A percentile compares a stretch with the other conserved stretches of the same genome.
Evolutionary conservation across 352 stramenopile genomes (phyloP).

Genomic region (Globisporangium abappressorium): DNA sequence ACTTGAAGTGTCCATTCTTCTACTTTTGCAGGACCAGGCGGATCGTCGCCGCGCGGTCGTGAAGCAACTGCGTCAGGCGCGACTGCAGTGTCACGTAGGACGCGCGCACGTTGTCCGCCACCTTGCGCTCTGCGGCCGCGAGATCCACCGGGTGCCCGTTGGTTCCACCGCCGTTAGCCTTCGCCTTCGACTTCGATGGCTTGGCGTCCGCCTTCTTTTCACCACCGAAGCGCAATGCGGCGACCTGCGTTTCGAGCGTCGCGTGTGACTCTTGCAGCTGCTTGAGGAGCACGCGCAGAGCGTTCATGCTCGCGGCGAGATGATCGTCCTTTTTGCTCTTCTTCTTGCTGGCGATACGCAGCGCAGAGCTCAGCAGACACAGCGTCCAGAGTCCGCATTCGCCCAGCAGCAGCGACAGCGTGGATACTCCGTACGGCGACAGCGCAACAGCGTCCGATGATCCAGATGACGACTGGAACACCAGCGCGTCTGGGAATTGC

Average conservation of each 20-base stretch:
- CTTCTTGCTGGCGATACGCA: slow-evolving; percentile 52
- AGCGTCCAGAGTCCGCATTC: slow-evolving; percentile 60
- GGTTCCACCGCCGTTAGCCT: neutral
- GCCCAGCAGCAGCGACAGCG: slow-evolving; percentile 48
- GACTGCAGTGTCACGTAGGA: slow-evolving; percentile 38
- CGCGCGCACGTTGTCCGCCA: slow-evolving; percentile 32
- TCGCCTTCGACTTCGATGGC: neutral
- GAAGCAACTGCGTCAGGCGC: slow-evolving; percentile 32
- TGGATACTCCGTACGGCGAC: slow-evolving; percentile 51
- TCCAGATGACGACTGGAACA: slow-evolving; percentile 10
- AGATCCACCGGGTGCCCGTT: slow-evolving; percentile 5
- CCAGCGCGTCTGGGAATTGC: slow-evolving; percentile 21
- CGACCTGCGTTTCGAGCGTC: slow-evolving; percentile 36
- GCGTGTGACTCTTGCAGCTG: slow-evolving; percentile 50
- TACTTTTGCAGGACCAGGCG: slow-evolving; percentile 48
- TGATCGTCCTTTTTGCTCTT: slow-evolving; percentile 67
- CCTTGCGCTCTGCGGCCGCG: slow-evolving; percentile 27
- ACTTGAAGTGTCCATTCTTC: neutral
- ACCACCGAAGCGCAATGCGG: slow-evolving; percentile 24
- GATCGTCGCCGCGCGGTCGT: slow-evolving; percentile 31
- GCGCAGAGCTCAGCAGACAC: slow-evolving; percentile 38
- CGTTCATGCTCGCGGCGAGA: slow-evolving; percentile 20
- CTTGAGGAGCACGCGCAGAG: slow-evolving; percentile 57
- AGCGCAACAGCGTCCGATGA: slow-evolving; percentile 19
- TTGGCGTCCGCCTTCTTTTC: neutral